Conservation (phyloP, 2,329 filamentous ascomycete species). For the Cytospora paraplurivora region DNA sequence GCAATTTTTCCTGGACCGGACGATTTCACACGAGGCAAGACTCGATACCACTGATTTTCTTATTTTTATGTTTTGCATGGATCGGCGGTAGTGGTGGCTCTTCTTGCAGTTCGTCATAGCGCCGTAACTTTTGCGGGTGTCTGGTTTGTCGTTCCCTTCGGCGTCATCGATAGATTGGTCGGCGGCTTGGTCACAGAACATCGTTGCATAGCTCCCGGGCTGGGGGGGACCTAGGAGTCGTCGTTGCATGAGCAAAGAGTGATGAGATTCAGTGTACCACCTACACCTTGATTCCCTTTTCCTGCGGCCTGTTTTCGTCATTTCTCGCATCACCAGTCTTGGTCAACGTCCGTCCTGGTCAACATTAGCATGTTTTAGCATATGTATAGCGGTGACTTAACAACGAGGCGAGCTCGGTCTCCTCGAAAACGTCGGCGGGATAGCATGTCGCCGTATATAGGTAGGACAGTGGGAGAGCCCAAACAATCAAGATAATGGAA, state of each 20-base stretch:
- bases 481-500: conserved; percentile 17
- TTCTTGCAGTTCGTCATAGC: conserved; percentile 3
- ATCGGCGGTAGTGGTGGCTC: conserved; percentile 6
- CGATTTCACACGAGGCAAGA: neutral
- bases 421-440: neutral
- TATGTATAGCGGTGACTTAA: conserved; percentile 19
- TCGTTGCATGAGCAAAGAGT: conserved; percentile 24
- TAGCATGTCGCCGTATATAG: conserved; percentile 8
- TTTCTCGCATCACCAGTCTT: conserved; percentile 16
- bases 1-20: neutral
- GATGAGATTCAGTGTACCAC: conserved; percentile 17
- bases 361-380: conserved; percentile 27
- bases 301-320: conserved; percentile 6
- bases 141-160: conserved; percentile 17
- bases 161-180: conserved; percentile 24
- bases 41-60: conserved; percentile 1
- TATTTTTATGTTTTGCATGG: neutral
- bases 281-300: conserved; percentile 24
- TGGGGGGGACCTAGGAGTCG: conserved; percentile 10
- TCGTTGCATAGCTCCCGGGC: conserved; percentile 22
- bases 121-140: conserved; percentile 1
- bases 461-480: conserved; percentile 21
- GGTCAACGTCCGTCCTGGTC: conserved; percentile 16
- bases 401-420: conserved; percentile 2
- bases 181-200: conserved; percentile 25